Base-by-base conservation (phyloP, 129 eudicot genomes). In the Rutidosis leptorrhynchoides region DNA sequence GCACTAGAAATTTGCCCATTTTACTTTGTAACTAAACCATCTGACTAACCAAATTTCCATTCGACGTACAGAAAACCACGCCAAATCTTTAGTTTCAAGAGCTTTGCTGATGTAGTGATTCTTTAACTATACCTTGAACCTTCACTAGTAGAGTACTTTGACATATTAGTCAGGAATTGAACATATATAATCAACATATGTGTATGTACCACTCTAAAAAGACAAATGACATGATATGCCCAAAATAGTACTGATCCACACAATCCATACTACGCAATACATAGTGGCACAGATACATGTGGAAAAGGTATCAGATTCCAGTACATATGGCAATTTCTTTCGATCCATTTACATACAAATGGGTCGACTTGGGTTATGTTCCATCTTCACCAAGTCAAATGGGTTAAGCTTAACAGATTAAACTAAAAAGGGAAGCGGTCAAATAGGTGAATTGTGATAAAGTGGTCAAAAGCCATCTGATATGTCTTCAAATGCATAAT, bases 61-160 rank as follows among this genome's bases (percentile, higher is more conserved):
- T 87, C 77, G 42, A 79, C 92, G 28, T 81, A 90, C 97, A 29
- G 81, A 76, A 83, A 86, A 90, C 90, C 93, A 90, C 32, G 84
- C 83, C 24, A 87, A 72, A 84, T 90, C 97, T 57, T 83, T 87
- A 3, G 95, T 87, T 17, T 90, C 97, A 67, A 90, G 56, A 79
- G 80, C 79, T 59, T 71, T 87, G 64, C 86, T 83, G 66, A 87
- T 63, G 28, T 87, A 90, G 86, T 62, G 72, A 68, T 64, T 81
- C 96, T 54, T 78, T 79, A 42, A 90, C 75, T 3, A 61, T 16
- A 22, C 73, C 90, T 91, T 88, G 86, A 49, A 83, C 86, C 97
- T 91, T 76, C 67, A 54, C 63, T 32, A 46, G 28, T 14, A 74
- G 22, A 58, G 51, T 40, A 73, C 29, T 21, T 42, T 24, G 33